Conservation (phyloP, 1,284 basidiomycete species). For the Psilocybe mexicana region DNA sequence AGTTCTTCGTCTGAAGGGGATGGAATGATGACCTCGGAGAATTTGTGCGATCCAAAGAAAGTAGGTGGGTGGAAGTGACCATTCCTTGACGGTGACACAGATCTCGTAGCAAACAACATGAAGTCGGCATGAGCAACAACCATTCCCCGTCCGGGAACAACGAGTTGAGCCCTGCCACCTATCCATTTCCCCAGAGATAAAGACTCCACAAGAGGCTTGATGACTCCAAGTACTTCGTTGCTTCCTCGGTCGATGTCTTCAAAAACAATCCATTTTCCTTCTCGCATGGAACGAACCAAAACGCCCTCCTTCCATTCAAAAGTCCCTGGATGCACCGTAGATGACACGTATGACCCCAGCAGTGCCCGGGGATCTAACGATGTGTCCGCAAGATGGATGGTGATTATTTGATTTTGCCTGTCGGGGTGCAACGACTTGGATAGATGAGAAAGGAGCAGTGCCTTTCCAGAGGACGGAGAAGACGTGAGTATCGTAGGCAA, state of each 20-base stretch:
- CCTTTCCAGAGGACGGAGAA: constrained; percentile 89
- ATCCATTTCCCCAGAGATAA: constrained; percentile 75
- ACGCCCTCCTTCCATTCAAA: constrained; percentile 99
- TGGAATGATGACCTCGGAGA: constrained; percentile 67
- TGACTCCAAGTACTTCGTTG: constrained; percentile 81
- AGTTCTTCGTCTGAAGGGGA: constrained; percentile 71
- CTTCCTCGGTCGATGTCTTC: constrained; percentile 92
- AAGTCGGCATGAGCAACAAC: constrained; percentile 78
- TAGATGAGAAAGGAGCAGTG: constrained; percentile 79
- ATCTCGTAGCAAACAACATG: constrained; percentile 81
- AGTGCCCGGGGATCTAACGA: constrained; percentile 94
- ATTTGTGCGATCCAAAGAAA: constrained; percentile 86
- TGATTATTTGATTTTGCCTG: constrained; percentile 65
- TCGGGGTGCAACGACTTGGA: constrained; percentile 63
- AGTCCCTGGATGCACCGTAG: constrained; percentile 80
- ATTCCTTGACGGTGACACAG: constrained; percentile 46
- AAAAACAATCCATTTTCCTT: constrained; percentile 93
- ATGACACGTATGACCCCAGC: constrained; percentile 93
- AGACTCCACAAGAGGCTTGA: constrained; percentile 84
- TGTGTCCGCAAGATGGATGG: constrained; percentile 90
- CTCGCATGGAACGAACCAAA: constrained; percentile 85
- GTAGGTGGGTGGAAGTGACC: constrained; percentile 51
- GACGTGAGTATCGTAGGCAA: constrained; percentile 87
- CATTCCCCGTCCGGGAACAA: constrained; percentile 67
- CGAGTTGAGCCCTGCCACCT: constrained; percentile 70